These are phyloP conservation scores for Adansonia gregorii DNA, from an alignment of 441 rosid species.

Conservation along the genomic window DNA sequence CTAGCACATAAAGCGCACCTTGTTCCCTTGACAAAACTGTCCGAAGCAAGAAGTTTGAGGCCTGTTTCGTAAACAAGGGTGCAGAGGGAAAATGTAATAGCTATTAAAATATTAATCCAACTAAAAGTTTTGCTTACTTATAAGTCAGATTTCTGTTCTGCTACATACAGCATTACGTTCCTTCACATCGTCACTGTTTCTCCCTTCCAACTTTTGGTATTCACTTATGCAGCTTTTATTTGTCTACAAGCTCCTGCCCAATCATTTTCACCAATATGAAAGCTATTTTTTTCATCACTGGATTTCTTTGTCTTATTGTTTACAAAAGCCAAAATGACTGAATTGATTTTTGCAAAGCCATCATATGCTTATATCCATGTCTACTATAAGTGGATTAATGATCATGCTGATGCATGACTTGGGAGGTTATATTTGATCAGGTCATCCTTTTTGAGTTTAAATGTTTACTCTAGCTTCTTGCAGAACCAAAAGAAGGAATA, in stretches of 20 bases:
- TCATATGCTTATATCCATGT: not conserved
- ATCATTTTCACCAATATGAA: not conserved
- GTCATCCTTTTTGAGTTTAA: constrained; percentile 33
- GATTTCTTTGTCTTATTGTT: not conserved
- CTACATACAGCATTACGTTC: not conserved
- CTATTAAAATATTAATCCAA: not conserved
- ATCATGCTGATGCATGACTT: not conserved
- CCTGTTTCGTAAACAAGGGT: not conserved
- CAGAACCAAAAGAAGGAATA: constrained; percentile 46
- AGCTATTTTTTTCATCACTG: not conserved
- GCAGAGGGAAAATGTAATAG: not conserved
- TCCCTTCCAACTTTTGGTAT: not conserved
- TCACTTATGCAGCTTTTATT: not conserved
- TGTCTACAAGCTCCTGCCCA: not conserved
- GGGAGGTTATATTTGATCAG: constrained; percentile 26
- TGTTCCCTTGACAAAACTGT: too few relatives aligned
- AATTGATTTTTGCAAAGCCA: constrained; percentile 1
- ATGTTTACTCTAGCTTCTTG: constrained; percentile 39
- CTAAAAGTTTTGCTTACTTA: not conserved
- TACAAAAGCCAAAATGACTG: not conserved
- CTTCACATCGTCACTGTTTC: not conserved
- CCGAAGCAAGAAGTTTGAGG: not conserved
- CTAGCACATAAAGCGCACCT: too few relatives aligned
- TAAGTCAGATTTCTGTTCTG: not conserved
- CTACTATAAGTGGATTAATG: constrained; percentile 4